Base-by-base conservation (phyloP, 176 grass and related monocot species). In the Raddia guianensis region DNA sequence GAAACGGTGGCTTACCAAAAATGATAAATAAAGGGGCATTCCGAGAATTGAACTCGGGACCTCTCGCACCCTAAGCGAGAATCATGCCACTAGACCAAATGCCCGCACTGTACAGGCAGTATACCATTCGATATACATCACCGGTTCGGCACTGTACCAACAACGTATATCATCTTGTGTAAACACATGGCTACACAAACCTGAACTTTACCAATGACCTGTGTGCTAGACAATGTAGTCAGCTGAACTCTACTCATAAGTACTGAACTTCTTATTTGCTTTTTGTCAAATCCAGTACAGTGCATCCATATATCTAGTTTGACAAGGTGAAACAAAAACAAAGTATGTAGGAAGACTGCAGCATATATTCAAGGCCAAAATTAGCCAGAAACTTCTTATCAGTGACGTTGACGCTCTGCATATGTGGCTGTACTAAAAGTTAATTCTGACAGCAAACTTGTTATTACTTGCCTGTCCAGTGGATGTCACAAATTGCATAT, bases 31-130 rank as follows among this genome's bases (percentile, higher is more conserved):
- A 40, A 3, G 92, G 84, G 84, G 92, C 92, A 98, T 89, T 98
- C 90, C 88, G 92, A 91, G 92, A 98, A 95, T 98, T 94, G 92
- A 94, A 98, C 90, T 95, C 90, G 86, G 92, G 92, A 95, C 90
- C 87, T 32, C 21, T 95, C 78, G 90, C 92, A 95, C 90, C 90
- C 90, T 94, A 98, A 94, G 95, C 81, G 86, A 98, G 90, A 94
- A 94, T 98, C 90, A 98, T 98, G 85, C 92, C 88, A 93, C 90
- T 94, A 98, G 86, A 98, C 90, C 90, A 98, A 98, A 92, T 98
- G 86, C 90, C 95, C 92, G 27, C 27, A 27, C 0, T 27, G 27
- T 27, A 27, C 1, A 27, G 1, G 1, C 27, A 27, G 27, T 27
- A 27, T 27, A 27, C 27, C 27, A 27, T 27, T 1, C 0, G 27